Conservation (phyloP, 2,329 filamentous ascomycete species). For the Fusarium hainanense region DNA sequence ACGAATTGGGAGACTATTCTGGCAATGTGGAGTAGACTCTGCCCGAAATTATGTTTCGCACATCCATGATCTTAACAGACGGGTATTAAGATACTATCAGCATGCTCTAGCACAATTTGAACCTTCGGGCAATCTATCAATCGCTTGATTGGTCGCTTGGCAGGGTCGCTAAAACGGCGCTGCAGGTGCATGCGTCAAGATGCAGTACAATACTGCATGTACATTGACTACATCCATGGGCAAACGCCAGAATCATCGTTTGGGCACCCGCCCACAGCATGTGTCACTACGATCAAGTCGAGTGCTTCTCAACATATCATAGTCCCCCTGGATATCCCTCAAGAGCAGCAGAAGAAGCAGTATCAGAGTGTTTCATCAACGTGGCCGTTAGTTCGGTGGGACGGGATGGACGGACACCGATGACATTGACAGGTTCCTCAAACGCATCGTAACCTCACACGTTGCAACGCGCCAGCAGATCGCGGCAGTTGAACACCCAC, state of each 20-base stretch:
- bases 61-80: constrained; percentile 44
- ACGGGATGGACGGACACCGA: constrained; percentile 22
- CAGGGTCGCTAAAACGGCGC: constrained; percentile 45
- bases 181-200: constrained; percentile 45
- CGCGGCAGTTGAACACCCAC: constrained; percentile 46
- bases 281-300: constrained; percentile 25
- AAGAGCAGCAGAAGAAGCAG: constrained; percentile 3
- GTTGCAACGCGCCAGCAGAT: constrained; percentile 42
- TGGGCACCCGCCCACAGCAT: constrained; percentile 25
- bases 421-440: constrained; percentile 36
- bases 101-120: constrained; percentile 35
- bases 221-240: constrained; percentile 35
- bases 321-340: neutral
- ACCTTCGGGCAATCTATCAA: constrained; percentile 12
- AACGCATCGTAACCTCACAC: constrained; percentile 41
- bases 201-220: constrained; percentile 22
- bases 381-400: constrained; percentile 13
- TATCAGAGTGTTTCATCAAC: constrained; percentile 28
- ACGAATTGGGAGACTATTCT: constrained; percentile 37
- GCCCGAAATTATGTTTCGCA: constrained; percentile 47
- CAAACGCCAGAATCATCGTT: constrained; percentile 34
- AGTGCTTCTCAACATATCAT: constrained; percentile 25
- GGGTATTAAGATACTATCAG: constrained; percentile 44
- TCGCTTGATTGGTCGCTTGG: constrained; percentile 34
- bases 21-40: constrained; percentile 40